These are phyloP conservation scores for Verticillium nonalfalfae DNA, from an alignment of 2,329 filamentous ascomycete species.

Conservation along the genomic window DNA sequence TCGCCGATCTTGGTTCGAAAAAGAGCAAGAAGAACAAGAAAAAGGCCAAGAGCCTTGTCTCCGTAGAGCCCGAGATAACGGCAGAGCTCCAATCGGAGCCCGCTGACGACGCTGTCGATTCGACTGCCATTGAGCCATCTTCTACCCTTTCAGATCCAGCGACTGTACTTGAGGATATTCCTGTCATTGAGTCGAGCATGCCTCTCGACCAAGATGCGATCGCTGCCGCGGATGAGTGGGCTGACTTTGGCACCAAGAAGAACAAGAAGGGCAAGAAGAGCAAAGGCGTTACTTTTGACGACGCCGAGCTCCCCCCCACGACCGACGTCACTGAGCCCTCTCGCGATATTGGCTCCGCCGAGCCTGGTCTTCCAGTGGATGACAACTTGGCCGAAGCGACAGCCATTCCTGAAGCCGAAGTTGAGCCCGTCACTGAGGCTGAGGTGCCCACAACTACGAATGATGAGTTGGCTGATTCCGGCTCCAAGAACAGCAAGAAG, in stretches of 20 bases:
- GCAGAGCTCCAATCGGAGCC: not conserved
- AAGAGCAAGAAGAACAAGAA: slow-evolving; percentile 5
- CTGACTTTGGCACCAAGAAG: slow-evolving; percentile 10
- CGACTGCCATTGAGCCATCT: not conserved
- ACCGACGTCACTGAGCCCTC: not conserved
- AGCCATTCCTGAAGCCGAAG: too few relatives aligned
- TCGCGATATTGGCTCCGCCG: not conserved
- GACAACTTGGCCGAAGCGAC: not conserved
- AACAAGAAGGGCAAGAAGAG: slow-evolving; percentile 20
- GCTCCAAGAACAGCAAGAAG: not conserved
- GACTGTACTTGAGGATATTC: not conserved
- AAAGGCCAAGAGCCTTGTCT: not conserved
- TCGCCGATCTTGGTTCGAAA: not conserved
- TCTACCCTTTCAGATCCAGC: not conserved
- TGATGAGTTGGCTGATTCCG: not conserved
- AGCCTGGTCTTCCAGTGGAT: not conserved
- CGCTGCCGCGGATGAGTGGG: not conserved
- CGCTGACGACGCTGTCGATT: not conserved
- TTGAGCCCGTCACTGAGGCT: not conserved
- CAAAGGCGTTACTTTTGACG: slow-evolving; percentile 2
- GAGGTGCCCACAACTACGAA: not conserved
- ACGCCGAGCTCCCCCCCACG: not conserved
- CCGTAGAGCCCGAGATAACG: not conserved
- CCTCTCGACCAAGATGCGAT: not conserved
- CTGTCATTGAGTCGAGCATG: not conserved